Evolutionary conservation across 352 stramenopile genomes (phyloP), one percentile per base, ranked within the genome.

Genomic region (Pythium rishiriense): DNA sequence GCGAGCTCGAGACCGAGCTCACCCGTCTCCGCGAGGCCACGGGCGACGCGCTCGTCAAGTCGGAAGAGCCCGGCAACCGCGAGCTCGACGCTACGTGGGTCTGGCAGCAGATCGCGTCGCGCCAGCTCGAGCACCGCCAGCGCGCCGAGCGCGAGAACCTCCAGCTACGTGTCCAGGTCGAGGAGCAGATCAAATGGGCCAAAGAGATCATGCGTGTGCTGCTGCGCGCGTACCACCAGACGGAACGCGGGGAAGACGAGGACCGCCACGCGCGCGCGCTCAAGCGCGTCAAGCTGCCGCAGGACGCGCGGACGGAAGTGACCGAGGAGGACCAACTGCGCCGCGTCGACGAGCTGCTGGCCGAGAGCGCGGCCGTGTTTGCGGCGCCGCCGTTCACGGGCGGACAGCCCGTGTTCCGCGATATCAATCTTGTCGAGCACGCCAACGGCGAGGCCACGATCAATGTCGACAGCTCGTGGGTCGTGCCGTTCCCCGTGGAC

Each of bases 131-230:
- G 37, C 35, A 59, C 19, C 53, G 62, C 1, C 62, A 69, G 15
- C 12, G 7, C 3, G 50, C 62, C 22, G 62, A 69, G 48, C 46
- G 26, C 3, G 53, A 59, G 25, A 69, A 69, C 37, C 39, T 63
- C 1, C n/a, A 25, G 47, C 54, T 69, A 0, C 61, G 61, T 6
- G 52, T 68, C 28, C 58, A 55, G 33, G 51, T 62, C 17, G 52
- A 62, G 14, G 51, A 56, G 45, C 61, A 68, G 45, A 24, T 68
- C 26, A 61, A 57, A 33, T 29, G 57, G 22, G 61, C 61, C 29
- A 68, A 68, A 25, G 61, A 68, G 19, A 42, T 68, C 22, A 62
- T 62, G 61, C 61, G 61, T 19, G 33, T 62, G 52, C 52, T 68
- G 19, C 29, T 62, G 28, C 61, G 47, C 4, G 59, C 59, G 25